These are phyloP conservation scores for Rhytidiadelphus loreus DNA, from an alignment of 225 moss, liverwort and hornwort genomes.

Conservation along the genomic window DNA sequence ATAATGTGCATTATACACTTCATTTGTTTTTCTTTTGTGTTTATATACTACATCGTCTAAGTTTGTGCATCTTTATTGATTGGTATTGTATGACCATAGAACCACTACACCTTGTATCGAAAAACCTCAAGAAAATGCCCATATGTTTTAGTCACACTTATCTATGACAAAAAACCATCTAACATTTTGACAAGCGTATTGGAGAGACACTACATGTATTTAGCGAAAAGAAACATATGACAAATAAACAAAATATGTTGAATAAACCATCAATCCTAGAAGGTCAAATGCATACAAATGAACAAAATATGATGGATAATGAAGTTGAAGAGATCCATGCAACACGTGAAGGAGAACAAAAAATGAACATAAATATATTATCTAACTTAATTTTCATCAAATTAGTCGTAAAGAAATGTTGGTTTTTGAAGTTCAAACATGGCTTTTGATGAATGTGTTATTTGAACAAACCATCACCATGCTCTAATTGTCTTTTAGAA, in stretches of 20 bases:
- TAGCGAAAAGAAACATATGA: neutral
- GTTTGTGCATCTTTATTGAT: neutral
- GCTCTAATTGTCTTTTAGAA: neutral
- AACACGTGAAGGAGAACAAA: neutral
- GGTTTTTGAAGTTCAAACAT: neutral
- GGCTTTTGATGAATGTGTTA: neutral
- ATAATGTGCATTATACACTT: neutral
- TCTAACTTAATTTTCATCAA: neutral
- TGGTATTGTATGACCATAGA: neutral
- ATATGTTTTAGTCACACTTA: neutral
- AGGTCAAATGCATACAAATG: neutral
- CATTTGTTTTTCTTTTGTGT: rapidly evolving
- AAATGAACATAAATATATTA: neutral
- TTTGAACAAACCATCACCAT: neutral
- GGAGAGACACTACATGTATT: neutral
- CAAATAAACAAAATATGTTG: too few species aligned
- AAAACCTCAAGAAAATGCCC: neutral
- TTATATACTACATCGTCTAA: neutral
- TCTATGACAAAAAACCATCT: neutral
- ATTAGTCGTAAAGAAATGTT: neutral
- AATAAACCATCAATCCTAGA: neutral
- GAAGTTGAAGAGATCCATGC: neutral
- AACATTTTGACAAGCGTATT: neutral
- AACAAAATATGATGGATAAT: neutral
- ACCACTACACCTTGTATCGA: too few species aligned